phyloP scores from a whole-genome alignment of 1,284 basidiomycete genomes.

The Trichosporon sp. region DNA sequence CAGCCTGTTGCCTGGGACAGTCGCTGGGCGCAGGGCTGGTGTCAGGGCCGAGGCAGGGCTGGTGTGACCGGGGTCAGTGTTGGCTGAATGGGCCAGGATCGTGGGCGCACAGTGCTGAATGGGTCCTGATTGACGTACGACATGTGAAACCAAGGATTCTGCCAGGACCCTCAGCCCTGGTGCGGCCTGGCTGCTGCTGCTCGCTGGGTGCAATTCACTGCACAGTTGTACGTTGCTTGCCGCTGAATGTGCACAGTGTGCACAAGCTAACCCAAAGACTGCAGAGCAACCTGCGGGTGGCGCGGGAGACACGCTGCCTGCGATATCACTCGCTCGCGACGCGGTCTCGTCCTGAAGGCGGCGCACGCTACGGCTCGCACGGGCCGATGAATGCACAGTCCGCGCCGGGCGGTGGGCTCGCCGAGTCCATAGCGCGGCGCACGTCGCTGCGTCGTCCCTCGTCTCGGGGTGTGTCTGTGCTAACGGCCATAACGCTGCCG shows the following conservation, averaged over 20 bases:
- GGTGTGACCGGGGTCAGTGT: neutral
- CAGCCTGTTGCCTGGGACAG: no score
- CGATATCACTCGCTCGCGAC: no score
- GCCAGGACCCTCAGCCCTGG: no score
- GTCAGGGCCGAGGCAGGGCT: neutral
- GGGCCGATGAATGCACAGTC: neutral
- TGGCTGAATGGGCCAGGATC: neutral
- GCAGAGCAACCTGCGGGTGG: neutral
- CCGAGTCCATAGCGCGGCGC: neutral
- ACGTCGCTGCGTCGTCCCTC: neutral
- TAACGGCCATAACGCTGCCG: neutral
- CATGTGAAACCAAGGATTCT: constrained; percentile 5
- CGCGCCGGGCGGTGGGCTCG: neutral
- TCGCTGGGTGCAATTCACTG: neutral
- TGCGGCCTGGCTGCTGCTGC: no score
- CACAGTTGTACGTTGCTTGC: neutral
- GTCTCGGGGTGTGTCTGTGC: neutral
- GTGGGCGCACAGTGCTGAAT: neutral
- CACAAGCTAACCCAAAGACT: neutral
- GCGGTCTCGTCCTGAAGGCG: neutral
- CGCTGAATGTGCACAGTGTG: neutral
- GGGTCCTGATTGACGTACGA: neutral
- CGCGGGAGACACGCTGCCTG: no score
- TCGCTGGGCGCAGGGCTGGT: neutral
- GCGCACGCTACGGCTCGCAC: neutral